Base-by-base conservation (phyloP, 2,329 filamentous ascomycete genomes). In the Aspergillus alliaceus region DNA sequence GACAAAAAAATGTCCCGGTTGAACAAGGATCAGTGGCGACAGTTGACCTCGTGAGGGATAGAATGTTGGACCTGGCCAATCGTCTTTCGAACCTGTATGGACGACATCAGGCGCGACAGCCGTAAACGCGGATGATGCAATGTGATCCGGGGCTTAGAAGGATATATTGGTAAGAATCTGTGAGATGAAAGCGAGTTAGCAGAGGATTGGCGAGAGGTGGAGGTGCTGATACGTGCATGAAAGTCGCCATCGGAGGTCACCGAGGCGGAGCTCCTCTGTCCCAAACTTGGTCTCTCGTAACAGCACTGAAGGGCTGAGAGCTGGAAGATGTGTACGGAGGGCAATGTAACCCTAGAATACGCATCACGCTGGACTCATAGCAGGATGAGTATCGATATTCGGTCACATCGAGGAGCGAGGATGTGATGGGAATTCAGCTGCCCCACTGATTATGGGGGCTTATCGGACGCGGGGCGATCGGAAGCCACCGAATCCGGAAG, bases 211-310 rank as follows among this genome's bases (percentile, higher is more conserved):
- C 15, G 15, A 8, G 22, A 11, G 24, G 6, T 8, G 40, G 40
- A 18, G 40, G 14, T 27, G 24, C 40, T 44, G 40, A 44, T 44
- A 27, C 40, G 40, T 44, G 24, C 24, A 27, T 44, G 40, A 2
- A 44, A 44, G 24, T 44, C 12, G 40, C 24, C 42, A 47, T 64
- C 67, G 66, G 66, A 64, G 65, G 55, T 62, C 60, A 58, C 67
- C 66, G 65, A 67, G 37, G 51, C 15, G 24, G 50, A 51, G 20
- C 35, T 37, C n/a, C 42, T 37, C 40, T 37, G 40, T 44, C 40
- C 8, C 24, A 44, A 44, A n/a, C 27, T 44, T 27, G 40, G 40
- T 27, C 40, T 44, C 24, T 44, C 8, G 15, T 44, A 9, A 12
- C 40, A n/a, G 24, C 24, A 11, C 20, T 9, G 14, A 11, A n/a